Percentiles rank a stretch among this genome's conserved stretches.
These are phyloP conservation scores for Picea sitchensis DNA, from an alignment of 75 land plant species.

Conservation along the genomic window DNA sequence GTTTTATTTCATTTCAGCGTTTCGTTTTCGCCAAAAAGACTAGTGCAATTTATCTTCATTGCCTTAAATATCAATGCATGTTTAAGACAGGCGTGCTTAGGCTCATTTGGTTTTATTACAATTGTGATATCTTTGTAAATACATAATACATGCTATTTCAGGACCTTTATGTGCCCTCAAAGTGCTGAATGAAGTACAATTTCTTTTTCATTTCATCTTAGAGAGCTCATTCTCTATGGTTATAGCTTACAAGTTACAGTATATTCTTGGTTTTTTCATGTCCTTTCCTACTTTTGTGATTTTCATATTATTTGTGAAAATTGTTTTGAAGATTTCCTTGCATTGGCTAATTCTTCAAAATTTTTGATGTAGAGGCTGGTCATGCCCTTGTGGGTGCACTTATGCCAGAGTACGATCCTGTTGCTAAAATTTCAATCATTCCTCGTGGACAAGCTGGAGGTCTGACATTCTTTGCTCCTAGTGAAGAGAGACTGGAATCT, in stretches of 20 bases:
- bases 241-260: neutral
- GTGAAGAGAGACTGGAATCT: conserved; percentile 98
- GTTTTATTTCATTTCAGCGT: neutral
- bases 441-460: conserved; percentile 99
- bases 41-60: neutral
- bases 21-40: neutral
- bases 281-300: neutral
- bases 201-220: neutral
- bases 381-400: conserved; percentile 99
- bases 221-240: neutral
- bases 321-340: neutral
- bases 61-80: neutral
- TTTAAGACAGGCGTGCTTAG: neutral
- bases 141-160: neutral
- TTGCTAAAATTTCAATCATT: conserved; percentile 98
- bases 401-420: conserved; percentile 99
- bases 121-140: neutral
- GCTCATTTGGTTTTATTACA: neutral
- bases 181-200: neutral
- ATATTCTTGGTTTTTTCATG: neutral
- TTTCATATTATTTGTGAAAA: neutral
- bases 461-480: conserved; percentile 98
- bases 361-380: conserved; percentile 77
- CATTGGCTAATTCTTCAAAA: no score
- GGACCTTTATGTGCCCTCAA: conserved; percentile 1